Evolutionary conservation across 176 grass and related monocot species (phyloP), one percentile per base, ranked within the genome.

Genomic region (Secale cereale): DNA sequence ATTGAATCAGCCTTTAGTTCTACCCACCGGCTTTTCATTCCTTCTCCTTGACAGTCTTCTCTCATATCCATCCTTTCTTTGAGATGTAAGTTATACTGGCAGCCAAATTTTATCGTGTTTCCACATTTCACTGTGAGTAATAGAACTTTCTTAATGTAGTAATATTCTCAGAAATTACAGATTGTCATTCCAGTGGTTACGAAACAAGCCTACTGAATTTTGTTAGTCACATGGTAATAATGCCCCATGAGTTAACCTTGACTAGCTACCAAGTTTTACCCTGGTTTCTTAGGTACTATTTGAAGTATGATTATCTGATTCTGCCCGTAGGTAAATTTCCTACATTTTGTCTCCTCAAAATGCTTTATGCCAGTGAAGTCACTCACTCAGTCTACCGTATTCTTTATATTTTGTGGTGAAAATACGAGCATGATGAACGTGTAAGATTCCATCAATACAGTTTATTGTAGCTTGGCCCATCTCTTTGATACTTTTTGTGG

Each of bases 251-350:
- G 17, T 76, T 76, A 71, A 48, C 23, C 59, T 79, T 68, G 57
- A n/a, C 68, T 91, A 76, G 67, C 66, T 59, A 36, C 74, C 36
- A 41, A 69, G 4, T 90, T 67, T 82, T 12, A 39, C 26, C 16
- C 43, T 85, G 20, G 4, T 56, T 25, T 79, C 76, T 31, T 56
- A 65, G 54, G 8, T 85, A 52, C 62, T 65, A 48, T 63, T 41
- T 85, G 61, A 77, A 25, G 39, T 78, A n/a, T 77, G 60, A 28
- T 77, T 77, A 77, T 77, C 61, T 40, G 40, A 85, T 28, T 78
- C 14, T 1, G 2, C 3, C 7, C 7, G n/a, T 85, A 67, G 29
- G 74, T 85, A 61, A 62, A 68, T 68, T 68, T 78, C 43, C 45
- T 65, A 66, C 43, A 77, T 77, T 66, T 76, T 50, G n/a, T n/a